Evolutionary conservation across 352 stramenopile genomes (phyloP).

Genomic region (Elongisporangium undulatum): DNA sequence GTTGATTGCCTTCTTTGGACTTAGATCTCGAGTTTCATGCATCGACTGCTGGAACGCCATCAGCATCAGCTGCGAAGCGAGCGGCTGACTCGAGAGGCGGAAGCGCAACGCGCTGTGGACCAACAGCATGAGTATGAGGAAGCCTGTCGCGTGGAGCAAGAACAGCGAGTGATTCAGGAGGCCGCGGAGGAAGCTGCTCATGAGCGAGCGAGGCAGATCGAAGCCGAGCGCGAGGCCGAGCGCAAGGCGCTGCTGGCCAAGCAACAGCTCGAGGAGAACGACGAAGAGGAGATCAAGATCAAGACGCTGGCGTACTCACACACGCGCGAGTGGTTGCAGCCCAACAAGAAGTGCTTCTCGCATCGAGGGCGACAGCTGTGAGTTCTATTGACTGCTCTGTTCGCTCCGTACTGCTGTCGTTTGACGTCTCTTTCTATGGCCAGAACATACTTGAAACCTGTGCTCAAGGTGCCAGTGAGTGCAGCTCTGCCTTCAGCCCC

Average conservation of each 20-base stretch:
- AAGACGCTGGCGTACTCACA: conserved; percentile 53
- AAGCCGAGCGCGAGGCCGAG: conserved; percentile 17
- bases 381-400: conserved; percentile 4
- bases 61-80: conserved; percentile 10
- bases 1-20: too few species aligned
- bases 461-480: conserved; percentile 32
- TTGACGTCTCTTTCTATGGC: conserved; percentile 1
- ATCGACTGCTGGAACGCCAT: not conserved
- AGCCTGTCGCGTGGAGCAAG: conserved; percentile 2
- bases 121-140: conserved; percentile 3
- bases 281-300: conserved; percentile 57
- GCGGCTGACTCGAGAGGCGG: conserved; percentile 18
- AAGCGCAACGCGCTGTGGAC: not conserved
- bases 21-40: too few species aligned
- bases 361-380: conserved; percentile 51
- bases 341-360: conserved; percentile 58
- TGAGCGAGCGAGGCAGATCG: conserved; percentile 9
- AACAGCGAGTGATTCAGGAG: conserved; percentile 7
- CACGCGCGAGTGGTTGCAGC: conserved; percentile 53
- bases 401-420: not conserved
- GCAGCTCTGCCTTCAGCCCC: too few species aligned
- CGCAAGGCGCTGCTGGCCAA: conserved; percentile 19
- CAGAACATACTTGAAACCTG: conserved; percentile 60
- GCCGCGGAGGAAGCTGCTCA: conserved; percentile 4
- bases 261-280: conserved; percentile 40